Evolutionary conservation across 2,329 filamentous ascomycete species (phyloP), one percentile per base, ranked within the genome.

Genomic region (Aspergillus proliferans): DNA sequence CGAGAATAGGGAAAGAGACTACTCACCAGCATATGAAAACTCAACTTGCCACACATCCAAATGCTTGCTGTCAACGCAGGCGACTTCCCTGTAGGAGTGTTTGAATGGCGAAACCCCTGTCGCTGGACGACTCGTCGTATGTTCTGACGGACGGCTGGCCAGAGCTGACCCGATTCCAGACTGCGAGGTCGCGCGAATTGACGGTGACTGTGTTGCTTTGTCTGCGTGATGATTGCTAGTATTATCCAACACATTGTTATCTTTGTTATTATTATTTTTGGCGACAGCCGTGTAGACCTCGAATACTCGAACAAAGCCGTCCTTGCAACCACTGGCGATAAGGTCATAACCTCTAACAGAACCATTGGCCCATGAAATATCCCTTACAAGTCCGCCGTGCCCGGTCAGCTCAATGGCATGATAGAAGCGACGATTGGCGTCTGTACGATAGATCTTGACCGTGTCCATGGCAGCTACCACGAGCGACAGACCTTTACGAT

Each of bases 331-430:
- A 5, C 91, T 94, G 3, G 92, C 93, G 58, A 97, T 80, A 49
- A 92, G 80, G 67, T 98, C 93, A 66, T 88, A 92, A 1, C 92
- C 92, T 36, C 91, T 77, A 60, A 94, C 89, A 56, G 90, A 94
- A 10, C 90, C 92, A 43, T 90, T 87, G 1, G 92, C 89, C 93
- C 93, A 98, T 2, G 88, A 85, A 1, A 96, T 81, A 65, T 96
- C 91, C 43, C 92, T 80, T 6, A 96, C 87, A 36, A 97, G 77
- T 1, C 85, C 84, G 6, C 81, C 78, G 59, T 95, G 87, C 1
- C 84, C 83, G 26, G 76, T 76, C 14, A 97, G 74, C 62, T 90
- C 86, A 18, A 85, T 84, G 0, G 90, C 90, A 6, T 88, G 81
- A 65, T 95, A 95, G 64, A 97, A 94, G 51, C 88, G 86, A 52